Base-by-base conservation (phyloP, 2,329 filamentous ascomycete species). In the Fusarium virguliforme region DNA sequence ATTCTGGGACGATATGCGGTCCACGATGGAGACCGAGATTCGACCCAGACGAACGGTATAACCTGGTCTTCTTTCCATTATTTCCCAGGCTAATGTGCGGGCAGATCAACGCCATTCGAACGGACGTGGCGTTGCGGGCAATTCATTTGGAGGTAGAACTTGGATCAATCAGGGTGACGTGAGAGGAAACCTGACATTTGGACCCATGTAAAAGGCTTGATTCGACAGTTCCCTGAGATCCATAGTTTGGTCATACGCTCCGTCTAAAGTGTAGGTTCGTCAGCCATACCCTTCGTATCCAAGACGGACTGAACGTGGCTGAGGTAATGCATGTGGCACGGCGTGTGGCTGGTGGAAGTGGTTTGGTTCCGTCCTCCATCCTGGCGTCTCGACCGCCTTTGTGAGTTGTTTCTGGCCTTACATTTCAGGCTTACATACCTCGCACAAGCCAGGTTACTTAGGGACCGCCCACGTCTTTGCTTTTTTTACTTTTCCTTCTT, bases 291-390 rank as follows among this genome's bases (percentile, higher is more conserved):
- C 12, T 35, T 26, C 43, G 32, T 58, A 30, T 24, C 55, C 55
- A 58, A 46, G 18, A 58, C 55, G 55, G 35, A 58, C 35, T 30
- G 32, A 43, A 22, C 15, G 34, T 58, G 37, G 55, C 55, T 58
- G 37, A 32, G 43, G 24, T 58, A 30, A 35, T 13, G n/a, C n/a
- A n/a, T n/a, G n/a, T n/a, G n/a, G n/a, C n/a, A n/a, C n/a, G n/a
- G 38, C 32, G 38, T 40, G 26, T 26, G 26, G 40, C 37, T 41
- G 28, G 53, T 41, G 53, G 28, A 40, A n/a, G n/a, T n/a, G 13
- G 35, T 43, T 28, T 58, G 54, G 28, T 15, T 26, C 48, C 32
- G 48, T 51, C 48, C 8, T 51, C 48, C 32, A 30, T 26, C 24
- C n/a, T 35, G 34, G 34, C 34, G 32, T 24, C 28, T 30, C 32